Percentiles rank a stretch among this genome's conserved stretches.
phyloP scores from a whole-genome alignment of 768 basidiomycete genomes.

The Pulveroboletus sp. region DNA sequence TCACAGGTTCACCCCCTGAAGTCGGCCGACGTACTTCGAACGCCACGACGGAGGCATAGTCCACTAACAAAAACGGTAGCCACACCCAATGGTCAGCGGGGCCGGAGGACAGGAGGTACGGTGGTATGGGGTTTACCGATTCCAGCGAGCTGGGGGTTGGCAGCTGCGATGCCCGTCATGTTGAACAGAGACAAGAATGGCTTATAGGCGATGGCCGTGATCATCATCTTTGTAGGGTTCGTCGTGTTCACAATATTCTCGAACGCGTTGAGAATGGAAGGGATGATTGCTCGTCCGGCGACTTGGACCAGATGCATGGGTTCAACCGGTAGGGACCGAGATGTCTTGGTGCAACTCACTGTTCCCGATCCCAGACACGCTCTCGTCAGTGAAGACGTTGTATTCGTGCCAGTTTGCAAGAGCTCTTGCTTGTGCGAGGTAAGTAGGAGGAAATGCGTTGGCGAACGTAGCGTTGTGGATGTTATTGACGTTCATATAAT shows the following conservation, averaged over 20 bases:
- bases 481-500: conserved; percentile 68
- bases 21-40: conserved; percentile 54
- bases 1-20: conserved; percentile 42
- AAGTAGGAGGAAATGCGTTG: conserved; percentile 40
- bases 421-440: conserved; percentile 49
- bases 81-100: background rate
- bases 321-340: background rate
- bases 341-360: conserved; percentile 34
- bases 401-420: conserved; percentile 75
- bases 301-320: conserved; percentile 36
- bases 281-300: conserved; percentile 59
- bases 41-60: conserved; percentile 55
- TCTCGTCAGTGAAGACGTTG: conserved; percentile 52
- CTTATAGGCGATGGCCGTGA: conserved; percentile 67
- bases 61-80: conserved; percentile 36
- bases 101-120: background rate
- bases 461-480: conserved; percentile 61
- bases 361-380: conserved; percentile 59
- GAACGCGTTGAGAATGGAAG: conserved; percentile 54
- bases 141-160: conserved; percentile 49
- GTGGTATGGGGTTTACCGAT: conserved; percentile 40
- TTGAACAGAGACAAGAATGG: conserved; percentile 76
- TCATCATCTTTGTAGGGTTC: conserved; percentile 52
- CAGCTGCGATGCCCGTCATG: conserved; percentile 56
- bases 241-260: conserved; percentile 44